Evolutionary conservation across 2,329 filamentous ascomycete genomes (phyloP).

Genomic region (Berkeleyomyces rouxiae): DNA sequence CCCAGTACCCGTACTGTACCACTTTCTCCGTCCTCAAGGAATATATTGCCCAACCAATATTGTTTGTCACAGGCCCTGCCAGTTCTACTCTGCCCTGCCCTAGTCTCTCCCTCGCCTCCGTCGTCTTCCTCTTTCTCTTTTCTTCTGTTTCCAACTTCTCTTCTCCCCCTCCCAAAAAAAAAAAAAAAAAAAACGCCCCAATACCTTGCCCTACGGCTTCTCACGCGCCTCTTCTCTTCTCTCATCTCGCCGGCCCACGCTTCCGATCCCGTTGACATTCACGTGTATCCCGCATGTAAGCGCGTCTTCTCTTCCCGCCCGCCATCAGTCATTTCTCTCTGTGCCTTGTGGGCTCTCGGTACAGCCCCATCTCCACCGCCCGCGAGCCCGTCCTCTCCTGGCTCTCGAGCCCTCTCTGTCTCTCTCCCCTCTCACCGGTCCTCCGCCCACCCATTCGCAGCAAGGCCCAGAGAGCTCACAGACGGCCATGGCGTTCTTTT

Average conservation of each 20-base stretch:
- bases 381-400: no score
- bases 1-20: no score
- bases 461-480: background rate
- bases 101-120: background rate
- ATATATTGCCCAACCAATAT: no score
- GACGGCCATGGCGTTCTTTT: no score
- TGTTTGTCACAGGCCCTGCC: background rate
- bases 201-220: background rate
- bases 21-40: no score
- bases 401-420: background rate
- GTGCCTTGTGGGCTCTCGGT: background rate
- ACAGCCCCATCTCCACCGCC: background rate
- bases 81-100: background rate
- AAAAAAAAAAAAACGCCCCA: background rate
- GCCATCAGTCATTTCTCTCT: background rate
- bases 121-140: background rate
- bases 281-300: background rate
- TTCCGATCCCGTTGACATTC: no score
- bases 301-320: background rate
- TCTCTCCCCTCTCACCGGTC: background rate
- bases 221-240: background rate
- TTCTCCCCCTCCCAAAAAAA: background rate
- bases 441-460: background rate
- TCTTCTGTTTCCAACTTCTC: background rate
- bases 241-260: constrained; percentile 7